phyloP scores from a whole-genome alignment of 768 basidiomycete genomes.

The Crucibulum laeve region DNA sequence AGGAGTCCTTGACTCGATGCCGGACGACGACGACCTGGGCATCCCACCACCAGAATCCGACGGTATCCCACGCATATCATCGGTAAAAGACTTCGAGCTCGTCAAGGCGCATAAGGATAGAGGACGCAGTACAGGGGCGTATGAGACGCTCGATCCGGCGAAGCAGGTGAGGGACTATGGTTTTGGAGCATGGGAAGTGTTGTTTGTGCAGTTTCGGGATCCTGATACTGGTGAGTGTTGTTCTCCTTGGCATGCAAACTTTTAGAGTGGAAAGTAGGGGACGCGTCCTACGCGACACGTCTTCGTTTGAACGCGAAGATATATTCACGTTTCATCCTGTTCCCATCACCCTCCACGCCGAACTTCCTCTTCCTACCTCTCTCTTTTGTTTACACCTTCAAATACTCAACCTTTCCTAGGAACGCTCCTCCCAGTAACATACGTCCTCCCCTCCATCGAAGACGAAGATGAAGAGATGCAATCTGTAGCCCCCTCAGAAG shows the following conservation, averaged over 20 bases:
- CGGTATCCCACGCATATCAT: constrained; percentile 29
- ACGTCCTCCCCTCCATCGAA: constrained; percentile 49
- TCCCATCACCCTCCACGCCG: background rate
- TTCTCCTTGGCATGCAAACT: too few species aligned
- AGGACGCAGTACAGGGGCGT: constrained; percentile 45
- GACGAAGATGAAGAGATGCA: constrained; percentile 56
- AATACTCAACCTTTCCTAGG: constrained; percentile 30
- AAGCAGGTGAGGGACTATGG: constrained; percentile 43
- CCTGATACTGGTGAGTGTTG: constrained; percentile 47
- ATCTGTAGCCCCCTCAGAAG: constrained; percentile 7
- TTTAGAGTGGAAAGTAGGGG: constrained; percentile 7
- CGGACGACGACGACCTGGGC: constrained; percentile 19
- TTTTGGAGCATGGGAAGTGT: constrained; percentile 58
- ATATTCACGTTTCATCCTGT: background rate
- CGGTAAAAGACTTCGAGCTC: constrained; percentile 57
- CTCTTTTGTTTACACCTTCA: constrained; percentile 9
- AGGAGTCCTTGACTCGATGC: constrained; percentile 21
- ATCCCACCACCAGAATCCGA: constrained; percentile 18
- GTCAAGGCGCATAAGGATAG: constrained; percentile 50
- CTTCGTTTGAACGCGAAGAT: background rate
- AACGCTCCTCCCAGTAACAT: constrained; percentile 53
- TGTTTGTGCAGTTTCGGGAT: constrained; percentile 68
- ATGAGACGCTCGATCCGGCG: constrained; percentile 45
- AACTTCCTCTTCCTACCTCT: constrained; percentile 3
- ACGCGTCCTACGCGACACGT: background rate